Percentiles rank a stretch among this genome's conserved stretches.
Evolutionary conservation across 202 grass and related monocot species (phyloP).

Genomic region (Panicum hallii): DNA sequence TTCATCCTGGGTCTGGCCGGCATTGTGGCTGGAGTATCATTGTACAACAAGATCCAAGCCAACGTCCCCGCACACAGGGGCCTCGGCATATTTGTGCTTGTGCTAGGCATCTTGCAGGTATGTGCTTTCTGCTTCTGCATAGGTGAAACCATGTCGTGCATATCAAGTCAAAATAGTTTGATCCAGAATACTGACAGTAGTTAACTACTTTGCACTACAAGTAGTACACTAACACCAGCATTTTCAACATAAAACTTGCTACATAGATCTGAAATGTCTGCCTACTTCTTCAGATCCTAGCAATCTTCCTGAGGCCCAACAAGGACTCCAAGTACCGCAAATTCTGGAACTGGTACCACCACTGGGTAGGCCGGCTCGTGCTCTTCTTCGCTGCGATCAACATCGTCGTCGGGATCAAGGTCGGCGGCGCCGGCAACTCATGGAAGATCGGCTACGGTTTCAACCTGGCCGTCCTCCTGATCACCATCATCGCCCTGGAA

Average conservation of each 20-base stretch:
- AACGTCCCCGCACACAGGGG: conserved; percentile 76
- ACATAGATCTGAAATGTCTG: conserved; percentile 40
- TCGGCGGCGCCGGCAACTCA: conserved; percentile 54
- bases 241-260: not conserved
- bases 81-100: conserved; percentile 92
- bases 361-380: conserved; percentile 82
- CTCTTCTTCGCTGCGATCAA: conserved; percentile 88
- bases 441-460: conserved; percentile 88
- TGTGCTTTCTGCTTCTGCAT: conserved; percentile 3
- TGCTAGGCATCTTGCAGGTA: conserved; percentile 92
- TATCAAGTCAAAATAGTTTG: not conserved
- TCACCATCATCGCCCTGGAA: conserved; percentile 64
- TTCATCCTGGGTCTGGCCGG: conserved; percentile 86
- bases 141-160: not conserved
- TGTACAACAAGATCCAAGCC: conserved; percentile 85
- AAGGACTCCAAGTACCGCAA: conserved; percentile 81
- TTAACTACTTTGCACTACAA: not conserved
- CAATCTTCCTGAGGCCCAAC: conserved; percentile 74
- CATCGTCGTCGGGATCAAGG: conserved; percentile 77
- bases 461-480: conserved; percentile 63
- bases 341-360: conserved; percentile 99
- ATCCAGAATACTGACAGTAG: not conserved
- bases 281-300: conserved; percentile 62
- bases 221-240: not conserved
- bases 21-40: conserved; percentile 69